phyloP scores from a whole-genome alignment of 2,329 filamentous ascomycete genomes.

The Diaporthe sp. region DNA sequence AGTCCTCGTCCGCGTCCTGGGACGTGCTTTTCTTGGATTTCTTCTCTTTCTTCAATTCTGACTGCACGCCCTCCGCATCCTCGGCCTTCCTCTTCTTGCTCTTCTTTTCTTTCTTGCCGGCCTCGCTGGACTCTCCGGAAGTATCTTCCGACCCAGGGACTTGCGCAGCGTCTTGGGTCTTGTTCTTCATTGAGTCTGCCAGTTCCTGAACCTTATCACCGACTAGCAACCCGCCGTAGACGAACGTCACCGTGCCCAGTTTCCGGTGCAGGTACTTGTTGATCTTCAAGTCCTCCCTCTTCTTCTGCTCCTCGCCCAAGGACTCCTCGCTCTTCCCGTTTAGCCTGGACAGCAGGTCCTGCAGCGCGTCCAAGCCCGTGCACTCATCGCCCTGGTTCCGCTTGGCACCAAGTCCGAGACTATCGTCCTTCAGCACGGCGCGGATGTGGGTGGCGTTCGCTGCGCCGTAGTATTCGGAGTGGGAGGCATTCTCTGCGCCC shows the following conservation, averaged over 20 bases:
- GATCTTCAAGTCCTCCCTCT: constrained; percentile 78
- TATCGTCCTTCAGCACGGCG: constrained; percentile 90
- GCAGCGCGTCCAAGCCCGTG: constrained; percentile 89
- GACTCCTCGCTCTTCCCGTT: constrained; percentile 88
- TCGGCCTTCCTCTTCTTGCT: constrained; percentile 49
- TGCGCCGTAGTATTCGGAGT: constrained; percentile 81
- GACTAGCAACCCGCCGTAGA: constrained; percentile 82
- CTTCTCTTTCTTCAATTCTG: constrained; percentile 57
- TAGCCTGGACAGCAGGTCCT: constrained; percentile 86
- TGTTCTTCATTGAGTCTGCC: constrained; percentile 49
- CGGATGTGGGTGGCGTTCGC: constrained; percentile 90
- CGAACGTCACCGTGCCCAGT: constrained; percentile 87
- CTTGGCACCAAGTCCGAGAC: constrained; percentile 88
- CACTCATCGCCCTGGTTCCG: constrained; percentile 81
- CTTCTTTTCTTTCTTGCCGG: constrained; percentile 38
- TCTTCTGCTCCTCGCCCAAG: constrained; percentile 78
- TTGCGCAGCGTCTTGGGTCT: constrained; percentile 45
- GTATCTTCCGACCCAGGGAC: constrained; percentile 42
- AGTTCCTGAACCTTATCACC: constrained; percentile 68
- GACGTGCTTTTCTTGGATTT: constrained; percentile 66
- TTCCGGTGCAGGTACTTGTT: constrained; percentile 80
- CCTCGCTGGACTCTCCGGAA: constrained; percentile 44
- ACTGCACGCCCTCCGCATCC: constrained; percentile 44
- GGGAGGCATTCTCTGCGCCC: constrained; percentile 81
- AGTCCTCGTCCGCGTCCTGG: constrained; percentile 54